Evolutionary conservation across 2,329 filamentous ascomycete species (phyloP).

Genomic region (Fusarium transvaalense): DNA sequence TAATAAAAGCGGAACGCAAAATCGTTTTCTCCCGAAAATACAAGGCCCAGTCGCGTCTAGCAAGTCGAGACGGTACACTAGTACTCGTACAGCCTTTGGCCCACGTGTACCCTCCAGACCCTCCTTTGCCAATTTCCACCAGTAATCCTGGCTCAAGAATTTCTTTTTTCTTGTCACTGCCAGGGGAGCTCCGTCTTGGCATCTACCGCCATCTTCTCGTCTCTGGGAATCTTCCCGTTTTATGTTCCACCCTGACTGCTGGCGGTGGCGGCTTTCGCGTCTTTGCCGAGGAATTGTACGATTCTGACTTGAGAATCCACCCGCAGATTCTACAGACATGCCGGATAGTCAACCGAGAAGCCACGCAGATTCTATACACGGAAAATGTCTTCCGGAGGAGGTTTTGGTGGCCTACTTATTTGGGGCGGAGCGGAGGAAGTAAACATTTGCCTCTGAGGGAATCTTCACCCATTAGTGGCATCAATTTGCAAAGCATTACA

Average conservation of each 20-base stretch:
- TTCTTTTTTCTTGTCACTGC: conserved; percentile 10
- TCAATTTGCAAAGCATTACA: conserved; percentile 12
- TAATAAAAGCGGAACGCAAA: background rate
- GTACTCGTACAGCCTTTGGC: background rate
- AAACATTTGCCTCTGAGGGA: background rate
- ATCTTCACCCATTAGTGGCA: conserved; percentile 6
- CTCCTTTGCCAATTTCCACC: background rate
- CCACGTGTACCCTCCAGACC: background rate
- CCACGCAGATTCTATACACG: conserved; percentile 8
- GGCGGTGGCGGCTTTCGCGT: conserved; percentile 12
- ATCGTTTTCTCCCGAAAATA: background rate
- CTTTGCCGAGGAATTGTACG: background rate
- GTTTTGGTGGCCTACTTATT: conserved; percentile 11
- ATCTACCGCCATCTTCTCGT: conserved; percentile 29
- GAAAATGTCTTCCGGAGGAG: conserved; percentile 17
- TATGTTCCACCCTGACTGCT: background rate
- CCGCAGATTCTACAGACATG: conserved; percentile 20
- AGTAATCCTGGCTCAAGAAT: background rate
- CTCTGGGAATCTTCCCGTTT: background rate
- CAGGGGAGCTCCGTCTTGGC: conserved; percentile 22
- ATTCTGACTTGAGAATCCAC: background rate
- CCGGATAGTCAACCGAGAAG: conserved; percentile 22
- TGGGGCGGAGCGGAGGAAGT: background rate
- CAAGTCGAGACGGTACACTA: background rate
- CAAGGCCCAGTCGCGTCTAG: background rate